Conservation (phyloP, 148 eudicot species). For the Rhododendron ovatum region DNA sequence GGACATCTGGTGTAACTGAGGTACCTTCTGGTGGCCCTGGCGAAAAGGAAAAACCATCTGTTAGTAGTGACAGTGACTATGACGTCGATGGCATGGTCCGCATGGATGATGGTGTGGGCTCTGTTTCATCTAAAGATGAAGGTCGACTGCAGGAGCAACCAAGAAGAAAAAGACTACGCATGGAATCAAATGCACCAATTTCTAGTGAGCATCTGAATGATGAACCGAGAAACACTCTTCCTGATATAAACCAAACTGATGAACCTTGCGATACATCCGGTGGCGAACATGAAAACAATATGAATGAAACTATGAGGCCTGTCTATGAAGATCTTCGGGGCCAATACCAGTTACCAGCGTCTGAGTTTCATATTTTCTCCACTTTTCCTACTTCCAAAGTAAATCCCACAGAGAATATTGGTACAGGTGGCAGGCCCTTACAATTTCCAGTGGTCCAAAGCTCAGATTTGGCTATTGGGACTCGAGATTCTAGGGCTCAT, state of each 20-base stretch:
- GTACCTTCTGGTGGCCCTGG: constrained; percentile 34
- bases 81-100: constrained; percentile 55
- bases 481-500: constrained; percentile 8
- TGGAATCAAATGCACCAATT: constrained; percentile 25
- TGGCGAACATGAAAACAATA: constrained; percentile 32
- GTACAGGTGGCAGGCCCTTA: constrained; percentile 26
- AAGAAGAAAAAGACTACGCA: constrained; percentile 39
- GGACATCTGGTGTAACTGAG: constrained; percentile 52
- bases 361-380: constrained; percentile 31
- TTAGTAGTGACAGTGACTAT: constrained; percentile 69
- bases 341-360: constrained; percentile 35
- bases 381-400: constrained; percentile 27
- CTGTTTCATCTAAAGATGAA: constrained; percentile 52
- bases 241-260: constrained; percentile 33
- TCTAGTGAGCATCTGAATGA: constrained; percentile 21
- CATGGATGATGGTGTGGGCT: constrained; percentile 45
- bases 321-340: constrained; percentile 23
- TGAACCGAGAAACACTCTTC: constrained; percentile 30
- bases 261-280: constrained; percentile 22
- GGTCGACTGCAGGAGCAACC: constrained; percentile 23
- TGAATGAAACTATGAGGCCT: constrained; percentile 27
- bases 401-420: constrained; percentile 24
- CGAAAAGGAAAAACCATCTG: constrained; percentile 47
- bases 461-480: constrained; percentile 1
- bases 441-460: constrained; percentile 30